phyloP scores from a whole-genome alignment of 1,139 yeast species.

The Dujonia santamariae region DNA sequence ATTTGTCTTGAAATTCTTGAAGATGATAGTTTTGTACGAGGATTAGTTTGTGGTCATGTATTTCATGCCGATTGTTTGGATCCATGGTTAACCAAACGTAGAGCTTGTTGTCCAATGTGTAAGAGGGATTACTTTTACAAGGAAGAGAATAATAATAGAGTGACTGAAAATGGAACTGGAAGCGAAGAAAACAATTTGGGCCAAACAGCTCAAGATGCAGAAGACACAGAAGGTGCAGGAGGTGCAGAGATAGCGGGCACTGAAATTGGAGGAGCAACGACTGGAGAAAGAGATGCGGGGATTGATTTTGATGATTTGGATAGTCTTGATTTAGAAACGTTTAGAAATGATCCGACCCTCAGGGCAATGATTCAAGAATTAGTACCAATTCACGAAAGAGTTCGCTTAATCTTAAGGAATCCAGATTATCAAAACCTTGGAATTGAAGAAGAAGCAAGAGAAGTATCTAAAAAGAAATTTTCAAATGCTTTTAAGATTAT shows the following conservation, averaged over 20 bases:
- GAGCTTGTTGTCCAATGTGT: conserved; percentile 86
- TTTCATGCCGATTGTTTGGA: conserved; percentile 79
- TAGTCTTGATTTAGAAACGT: conserved; percentile 37
- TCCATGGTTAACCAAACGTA: conserved; percentile 74
- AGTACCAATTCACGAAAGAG: conserved; percentile 40
- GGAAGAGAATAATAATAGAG: conserved; percentile 14
- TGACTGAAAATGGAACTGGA: conserved; percentile 1
- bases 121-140: conserved; percentile 64
- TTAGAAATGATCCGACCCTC: conserved; percentile 39
- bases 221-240: conserved; percentile 13
- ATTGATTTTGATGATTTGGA: conserved; percentile 22
- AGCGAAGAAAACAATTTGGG: conserved; percentile 9
- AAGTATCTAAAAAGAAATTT: conserved; percentile 33
- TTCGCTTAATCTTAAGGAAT: conserved; percentile 30
- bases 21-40: conserved; percentile 63
- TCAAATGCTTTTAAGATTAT: conserved; percentile 31
- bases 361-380: conserved; percentile 40
- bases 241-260: conserved; percentile 13
- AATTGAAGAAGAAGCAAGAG: conserved; percentile 44
- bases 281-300: conserved; percentile 1
- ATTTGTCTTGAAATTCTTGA: conserved; percentile 71
- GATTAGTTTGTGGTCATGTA: conserved; percentile 79
- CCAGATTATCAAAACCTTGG: conserved; percentile 24
- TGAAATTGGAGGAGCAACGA: conserved; percentile 10
- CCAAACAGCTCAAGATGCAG: conserved; percentile 10